These are phyloP conservation scores for Aegilops longissima DNA, from an alignment of 176 grass and related monocot genomes.

Conservation along the genomic window DNA sequence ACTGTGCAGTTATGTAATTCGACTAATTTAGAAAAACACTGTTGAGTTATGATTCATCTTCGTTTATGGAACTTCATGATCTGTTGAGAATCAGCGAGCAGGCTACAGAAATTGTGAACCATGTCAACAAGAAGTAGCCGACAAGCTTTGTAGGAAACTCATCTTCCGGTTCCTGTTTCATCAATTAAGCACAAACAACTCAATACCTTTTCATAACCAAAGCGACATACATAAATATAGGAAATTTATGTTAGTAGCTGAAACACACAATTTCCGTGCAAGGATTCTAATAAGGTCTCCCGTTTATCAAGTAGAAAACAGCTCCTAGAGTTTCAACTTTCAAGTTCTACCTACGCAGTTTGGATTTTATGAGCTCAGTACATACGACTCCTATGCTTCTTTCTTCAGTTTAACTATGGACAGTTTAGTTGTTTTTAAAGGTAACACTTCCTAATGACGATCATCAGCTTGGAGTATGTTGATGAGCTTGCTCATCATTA, in stretches of 20 bases:
- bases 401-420: background rate
- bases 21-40: background rate
- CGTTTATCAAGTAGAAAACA: background rate
- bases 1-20: background rate
- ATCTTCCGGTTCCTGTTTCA: conserved; percentile 88
- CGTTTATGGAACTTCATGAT: conserved; percentile 37
- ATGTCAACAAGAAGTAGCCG: conserved; percentile 75
- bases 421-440: background rate
- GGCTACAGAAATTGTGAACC: conserved; percentile 61
- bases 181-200: background rate
- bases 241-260: background rate
- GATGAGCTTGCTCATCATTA: background rate
- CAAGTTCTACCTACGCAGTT: background rate
- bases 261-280: background rate
- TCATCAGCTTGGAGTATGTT: background rate
- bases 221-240: background rate
- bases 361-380: background rate
- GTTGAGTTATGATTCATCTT: background rate
- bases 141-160: conserved; percentile 69
- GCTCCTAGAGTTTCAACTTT: background rate
- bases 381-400: background rate
- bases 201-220: background rate
- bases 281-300: background rate
- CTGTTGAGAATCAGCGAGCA: conserved; percentile 71
- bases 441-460: background rate